Base-by-base conservation (phyloP, 371 early-diverging fungal genomes). In the Mortierella sp. region DNA sequence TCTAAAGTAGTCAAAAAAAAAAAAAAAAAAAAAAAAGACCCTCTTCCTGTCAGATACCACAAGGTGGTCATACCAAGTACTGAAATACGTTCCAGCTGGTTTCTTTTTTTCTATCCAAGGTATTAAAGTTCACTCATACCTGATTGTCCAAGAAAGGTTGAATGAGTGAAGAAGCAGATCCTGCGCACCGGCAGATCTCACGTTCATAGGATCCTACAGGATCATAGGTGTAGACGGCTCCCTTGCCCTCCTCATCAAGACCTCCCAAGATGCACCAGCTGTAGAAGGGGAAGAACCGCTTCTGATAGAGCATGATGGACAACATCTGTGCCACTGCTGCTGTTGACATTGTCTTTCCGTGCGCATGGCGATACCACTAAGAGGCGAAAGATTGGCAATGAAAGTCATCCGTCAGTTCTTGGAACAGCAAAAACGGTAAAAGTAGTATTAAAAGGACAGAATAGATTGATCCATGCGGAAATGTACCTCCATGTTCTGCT, bases 111-210 rank as follows among this genome's bases (percentile, higher is more conserved):
- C 30, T 29, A 56, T 55, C 50, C 43, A 12, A 23, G 28, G 45
- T 75, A 37, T 43, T 25, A 23, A 26, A 16, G 45, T 55, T 28
- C 51, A 21, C 4, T 9, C 75, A 58, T 77, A 97, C 95, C 88
- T 97, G 97, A 80, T 95, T 97, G 84, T 99, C 99, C 81, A 99
- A 84, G 81, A 99, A 96, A 28, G 99, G 99, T 84, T 99, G 99
- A 66, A 99, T 93, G 64, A 99, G 86, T 16, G 93, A 83, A 26
- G 94, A 87, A 26, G 96, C 98, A 52, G 97, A 95, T 11, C 99
- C 99, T 80, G 86, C 90, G 43, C 96, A 94, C 70, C 89, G 88
- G 87, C 91, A 94, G 19, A 75, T 74, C 48, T 92, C 92, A 60
- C 94, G 85, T 72, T 98, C 97, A 82, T 91, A 96, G 45, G 94